A percentile compares a stretch with the other conserved stretches of the same genome.
These are phyloP conservation scores for Thozetella sp. DNA, from an alignment of 495 filamentous ascomycete species.

Conservation along the genomic window DNA sequence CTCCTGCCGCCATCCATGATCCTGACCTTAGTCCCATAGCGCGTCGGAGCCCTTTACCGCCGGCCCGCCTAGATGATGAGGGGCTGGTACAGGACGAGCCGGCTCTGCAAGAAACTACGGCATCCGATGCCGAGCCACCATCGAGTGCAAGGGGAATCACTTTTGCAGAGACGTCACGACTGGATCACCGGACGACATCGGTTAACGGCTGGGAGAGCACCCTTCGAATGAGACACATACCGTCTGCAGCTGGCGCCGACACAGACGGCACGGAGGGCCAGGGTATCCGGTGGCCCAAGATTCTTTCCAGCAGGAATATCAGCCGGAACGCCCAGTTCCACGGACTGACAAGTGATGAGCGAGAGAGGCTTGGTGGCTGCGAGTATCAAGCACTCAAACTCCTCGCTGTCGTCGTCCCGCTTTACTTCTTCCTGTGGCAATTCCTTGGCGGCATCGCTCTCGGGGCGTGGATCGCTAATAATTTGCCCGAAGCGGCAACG, in stretches of 20 bases:
- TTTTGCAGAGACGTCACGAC: too few species aligned
- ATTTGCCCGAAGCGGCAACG: constrained; percentile 55
- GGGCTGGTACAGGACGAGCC: too few species aligned
- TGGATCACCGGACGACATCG: too few species aligned
- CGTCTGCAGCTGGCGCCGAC: background rate
- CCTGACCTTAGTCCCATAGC: too few species aligned
- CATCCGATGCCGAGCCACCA: too few species aligned
- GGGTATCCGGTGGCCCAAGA: constrained; percentile 20
- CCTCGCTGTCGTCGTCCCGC: constrained; percentile 69
- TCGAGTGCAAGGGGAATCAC: too few species aligned
- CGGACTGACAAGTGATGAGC: constrained; percentile 77
- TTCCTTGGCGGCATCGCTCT: constrained; percentile 70
- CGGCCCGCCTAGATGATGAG: too few species aligned
- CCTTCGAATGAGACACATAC: too few species aligned
- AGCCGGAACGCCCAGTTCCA: constrained; percentile 87
- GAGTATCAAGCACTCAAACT: constrained; percentile 88
- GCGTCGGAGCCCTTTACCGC: too few species aligned
- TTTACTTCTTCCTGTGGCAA: constrained; percentile 75
- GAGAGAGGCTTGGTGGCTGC: constrained; percentile 86
- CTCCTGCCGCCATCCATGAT: too few species aligned
- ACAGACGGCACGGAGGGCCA: constrained; percentile 8
- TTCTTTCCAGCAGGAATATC: constrained; percentile 40
- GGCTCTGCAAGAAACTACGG: too few species aligned
- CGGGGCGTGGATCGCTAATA: constrained; percentile 68
- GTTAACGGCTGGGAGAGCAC: too few species aligned